Evolutionary conservation across 2,329 filamentous ascomycete species (phyloP).

Genomic region (Hypocrella siamensis): DNA sequence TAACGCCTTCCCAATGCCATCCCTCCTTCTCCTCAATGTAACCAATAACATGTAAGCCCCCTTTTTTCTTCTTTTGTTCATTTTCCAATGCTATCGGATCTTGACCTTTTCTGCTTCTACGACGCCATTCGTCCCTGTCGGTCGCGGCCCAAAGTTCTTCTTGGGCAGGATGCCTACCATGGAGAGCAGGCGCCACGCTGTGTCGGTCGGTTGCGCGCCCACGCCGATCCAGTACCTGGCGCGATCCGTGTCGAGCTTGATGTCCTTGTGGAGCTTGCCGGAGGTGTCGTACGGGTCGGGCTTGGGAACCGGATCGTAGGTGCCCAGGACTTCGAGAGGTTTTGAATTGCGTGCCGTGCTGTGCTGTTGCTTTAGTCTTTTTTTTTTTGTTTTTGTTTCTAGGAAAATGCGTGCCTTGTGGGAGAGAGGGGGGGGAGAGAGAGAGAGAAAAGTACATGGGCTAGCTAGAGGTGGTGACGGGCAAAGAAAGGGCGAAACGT

Average conservation of each 20-base stretch:
- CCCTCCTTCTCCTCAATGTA: no score
- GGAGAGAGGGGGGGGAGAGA: not conserved
- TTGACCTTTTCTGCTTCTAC: slow-evolving; percentile 13
- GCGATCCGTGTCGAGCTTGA: slow-evolving; percentile 66
- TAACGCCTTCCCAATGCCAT: no score
- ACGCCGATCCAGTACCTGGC: slow-evolving; percentile 96
- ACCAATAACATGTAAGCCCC: no score
- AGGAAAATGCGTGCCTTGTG: no score
- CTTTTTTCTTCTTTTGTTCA: not conserved
- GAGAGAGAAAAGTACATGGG: not conserved
- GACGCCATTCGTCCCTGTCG: slow-evolving; percentile 10
- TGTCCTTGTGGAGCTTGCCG: slow-evolving; percentile 74
- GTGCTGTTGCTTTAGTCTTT: not conserved
- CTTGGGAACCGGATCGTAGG: slow-evolving; percentile 55
- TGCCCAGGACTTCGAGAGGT: slow-evolving; percentile 84
- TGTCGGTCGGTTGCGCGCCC: slow-evolving; percentile 84
- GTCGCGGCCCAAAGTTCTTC: slow-evolving; percentile 18
- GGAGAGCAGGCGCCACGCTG: slow-evolving; percentile 70
- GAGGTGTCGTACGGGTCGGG: slow-evolving; percentile 41
- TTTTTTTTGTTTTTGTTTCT: no score
- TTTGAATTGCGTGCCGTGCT: slow-evolving; percentile 77
- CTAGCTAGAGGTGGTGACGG: no score
- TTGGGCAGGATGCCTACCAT: slow-evolving; percentile 45
- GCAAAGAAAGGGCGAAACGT: slow-evolving; percentile 13
- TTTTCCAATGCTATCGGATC: slow-evolving; percentile 9